Percentiles rank a stretch among this genome's conserved stretches.
These are phyloP conservation scores for Fusarium pseudocircinatum DNA, from an alignment of 2,329 filamentous ascomycete genomes.

Conservation along the genomic window DNA sequence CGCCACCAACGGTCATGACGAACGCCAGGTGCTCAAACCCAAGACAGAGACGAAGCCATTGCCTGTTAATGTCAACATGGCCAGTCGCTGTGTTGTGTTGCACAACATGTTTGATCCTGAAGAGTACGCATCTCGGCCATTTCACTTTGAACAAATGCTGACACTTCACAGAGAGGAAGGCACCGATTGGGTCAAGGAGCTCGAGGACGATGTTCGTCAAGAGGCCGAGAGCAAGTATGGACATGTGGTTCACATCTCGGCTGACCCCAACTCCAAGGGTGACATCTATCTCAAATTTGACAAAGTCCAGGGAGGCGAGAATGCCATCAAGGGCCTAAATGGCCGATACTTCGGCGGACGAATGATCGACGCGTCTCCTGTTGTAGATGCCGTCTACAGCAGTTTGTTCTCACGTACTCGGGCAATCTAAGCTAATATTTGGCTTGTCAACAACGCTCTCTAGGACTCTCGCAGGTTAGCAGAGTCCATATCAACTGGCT, in stretches of 20 bases:
- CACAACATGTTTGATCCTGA: slow-evolving; percentile 95
- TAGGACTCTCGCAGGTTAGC: slow-evolving; percentile 59
- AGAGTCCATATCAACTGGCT: slow-evolving; percentile 41
- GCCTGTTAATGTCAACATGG: slow-evolving; percentile 88
- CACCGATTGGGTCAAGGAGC: slow-evolving; percentile 88
- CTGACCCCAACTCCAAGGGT: slow-evolving; percentile 92
- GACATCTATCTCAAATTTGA: slow-evolving; percentile 99
- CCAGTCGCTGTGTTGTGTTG: slow-evolving; percentile 91
- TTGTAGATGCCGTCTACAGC: slow-evolving; percentile 99
- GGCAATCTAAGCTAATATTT: slow-evolving; percentile 75
- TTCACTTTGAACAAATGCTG: slow-evolving; percentile 39
- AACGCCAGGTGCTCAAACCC: slow-evolving; percentile 78
- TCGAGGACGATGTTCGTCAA: slow-evolving; percentile 90
- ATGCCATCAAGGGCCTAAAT: slow-evolving; percentile 97
- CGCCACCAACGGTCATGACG: slow-evolving; percentile 69
- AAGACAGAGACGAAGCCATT: slow-evolving; percentile 82
- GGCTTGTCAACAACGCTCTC: slow-evolving; percentile 55
- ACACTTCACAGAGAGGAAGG: slow-evolving; percentile 76
- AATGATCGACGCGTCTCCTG: slow-evolving; percentile 92
- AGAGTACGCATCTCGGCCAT: slow-evolving; percentile 72
- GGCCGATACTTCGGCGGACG: slow-evolving; percentile 94
- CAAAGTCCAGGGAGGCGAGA: slow-evolving; percentile 92
- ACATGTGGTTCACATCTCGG: slow-evolving; percentile 94
- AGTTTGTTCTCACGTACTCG: slow-evolving; percentile 90
- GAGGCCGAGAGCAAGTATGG: slow-evolving; percentile 98